Percentiles rank a stretch among this genome's conserved stretches.
phyloP scores from a whole-genome alignment of 2,329 filamentous ascomycete species.

The Colletotrichum sp. region DNA sequence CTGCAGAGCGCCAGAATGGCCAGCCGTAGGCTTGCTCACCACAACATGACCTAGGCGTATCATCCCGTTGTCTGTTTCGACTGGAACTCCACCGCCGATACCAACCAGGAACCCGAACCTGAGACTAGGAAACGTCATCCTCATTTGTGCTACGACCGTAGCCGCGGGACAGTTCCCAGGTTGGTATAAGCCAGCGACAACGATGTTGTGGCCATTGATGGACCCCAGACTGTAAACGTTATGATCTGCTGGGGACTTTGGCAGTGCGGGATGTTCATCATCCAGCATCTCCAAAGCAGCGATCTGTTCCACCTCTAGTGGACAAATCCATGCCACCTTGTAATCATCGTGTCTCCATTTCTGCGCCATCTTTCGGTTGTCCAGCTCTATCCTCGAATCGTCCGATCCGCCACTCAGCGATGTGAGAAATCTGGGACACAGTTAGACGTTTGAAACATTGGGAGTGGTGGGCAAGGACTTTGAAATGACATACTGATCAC shows the following conservation, averaged over 20 bases:
- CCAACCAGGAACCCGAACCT: constrained; percentile 26
- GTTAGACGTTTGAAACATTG: background rate
- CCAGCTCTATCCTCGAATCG: background rate
- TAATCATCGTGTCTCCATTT: background rate
- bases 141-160: constrained; percentile 18
- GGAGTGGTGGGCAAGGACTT: background rate
- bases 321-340: background rate
- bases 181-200: constrained; percentile 23
- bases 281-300: background rate
- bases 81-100: constrained; percentile 27
- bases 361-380: background rate
- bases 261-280: background rate
- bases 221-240: constrained; percentile 29
- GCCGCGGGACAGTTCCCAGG: constrained; percentile 26
- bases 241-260: constrained; percentile 13
- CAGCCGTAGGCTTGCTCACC: background rate
- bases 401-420: background rate
- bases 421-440: background rate
- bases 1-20: background rate
- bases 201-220: constrained; percentile 27
- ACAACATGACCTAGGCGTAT: background rate
- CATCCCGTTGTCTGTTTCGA: background rate
- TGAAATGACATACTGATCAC: background rate
- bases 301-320: background rate
- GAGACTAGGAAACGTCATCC: constrained; percentile 17